Evolutionary conservation across 768 basidiomycete genomes (phyloP), one percentile per base, ranked within the genome.

Genomic region (Xanthoconium purpureum): DNA sequence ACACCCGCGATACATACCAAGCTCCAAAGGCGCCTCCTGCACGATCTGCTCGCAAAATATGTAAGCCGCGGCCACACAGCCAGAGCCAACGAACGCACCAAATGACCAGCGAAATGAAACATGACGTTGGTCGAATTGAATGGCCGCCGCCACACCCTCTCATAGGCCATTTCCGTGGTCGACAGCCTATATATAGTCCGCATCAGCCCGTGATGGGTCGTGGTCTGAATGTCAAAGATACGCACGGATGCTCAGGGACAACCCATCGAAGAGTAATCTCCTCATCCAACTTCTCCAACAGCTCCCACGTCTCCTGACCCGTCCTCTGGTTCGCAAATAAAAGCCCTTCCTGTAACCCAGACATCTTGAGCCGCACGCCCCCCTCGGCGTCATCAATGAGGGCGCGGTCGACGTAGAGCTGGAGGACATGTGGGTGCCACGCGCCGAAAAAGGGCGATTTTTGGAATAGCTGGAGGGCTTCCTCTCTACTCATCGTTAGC

Each of bases 401-500:
- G 4, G 78, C 89, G 56, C 82, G 77, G 30, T 86, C 78, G 53
- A 89, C 71, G 64, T 91, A 92, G 18, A 75, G 53, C 38, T 75
- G 71, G 29, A 93, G 75, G 5, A 81, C 83, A 0, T 75, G 78
- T 0, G 83, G 81, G 65, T 91, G 77, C 91, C 91, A 93, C 2
- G 77, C 71, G 3, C 64, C 61, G 68, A 93, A 94, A 77, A 92
- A 93, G 0, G 85, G 79, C 32, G 74, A 80, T 50, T 74, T 70
- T 49, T 66, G 58, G 64, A 91, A 80, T 8, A 70, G 60, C 10
- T 61, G 64, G 6, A 78, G 64, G 1, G 89, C 91, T 55, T 86
- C 87, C 39, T 84, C 80, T 42, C 89, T 88, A 13, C 24, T 7
- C 5, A 20, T 35, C 35, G 15, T 63, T 32, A 56, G 9, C 30